phyloP scores from a whole-genome alignment of 441 rosid species.

The Euphorbia neoarborescens region DNA sequence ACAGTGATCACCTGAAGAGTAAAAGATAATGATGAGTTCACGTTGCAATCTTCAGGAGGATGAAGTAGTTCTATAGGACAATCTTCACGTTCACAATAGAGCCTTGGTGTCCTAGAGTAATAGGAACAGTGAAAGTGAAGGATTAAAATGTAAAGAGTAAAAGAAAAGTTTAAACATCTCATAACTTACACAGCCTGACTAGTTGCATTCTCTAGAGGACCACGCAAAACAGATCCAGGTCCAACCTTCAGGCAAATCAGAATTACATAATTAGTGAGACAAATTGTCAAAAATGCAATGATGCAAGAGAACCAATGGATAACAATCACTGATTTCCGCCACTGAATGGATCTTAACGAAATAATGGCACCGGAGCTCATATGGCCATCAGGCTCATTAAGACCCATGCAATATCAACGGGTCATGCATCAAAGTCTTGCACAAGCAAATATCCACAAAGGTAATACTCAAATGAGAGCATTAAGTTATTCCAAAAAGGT shows the following conservation, averaged over 20 bases:
- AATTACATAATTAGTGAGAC: constrained; percentile 3
- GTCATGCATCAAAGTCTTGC: neutral
- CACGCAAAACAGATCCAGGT: constrained; percentile 81
- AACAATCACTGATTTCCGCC: neutral
- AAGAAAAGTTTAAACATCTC: constrained; percentile 13
- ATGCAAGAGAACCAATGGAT: constrained; percentile 1
- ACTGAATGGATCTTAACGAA: constrained; percentile 3
- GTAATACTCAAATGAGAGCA: neutral
- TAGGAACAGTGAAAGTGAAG: constrained; percentile 17
- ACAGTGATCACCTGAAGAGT: constrained; percentile 79
- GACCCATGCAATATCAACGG: constrained; percentile 6
- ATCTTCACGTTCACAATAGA: constrained; percentile 63
- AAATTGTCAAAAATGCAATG: constrained; percentile 5
- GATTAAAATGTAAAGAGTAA: constrained; percentile 8
- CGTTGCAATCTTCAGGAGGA: constrained; percentile 99
- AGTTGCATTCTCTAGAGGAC: constrained; percentile 80
- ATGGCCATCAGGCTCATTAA: neutral
- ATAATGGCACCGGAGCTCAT: neutral
- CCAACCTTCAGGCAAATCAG: constrained; percentile 60
- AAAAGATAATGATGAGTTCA: constrained; percentile 87
- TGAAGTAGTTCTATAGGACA: constrained; percentile 82
- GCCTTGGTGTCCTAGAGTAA: constrained; percentile 67
- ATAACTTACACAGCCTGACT: constrained; percentile 74
- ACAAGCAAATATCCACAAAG: neutral
- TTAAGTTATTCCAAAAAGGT: neutral